Evolutionary conservation across 1,284 basidiomycete genomes (phyloP).

Genomic region (Irpex sp.): DNA sequence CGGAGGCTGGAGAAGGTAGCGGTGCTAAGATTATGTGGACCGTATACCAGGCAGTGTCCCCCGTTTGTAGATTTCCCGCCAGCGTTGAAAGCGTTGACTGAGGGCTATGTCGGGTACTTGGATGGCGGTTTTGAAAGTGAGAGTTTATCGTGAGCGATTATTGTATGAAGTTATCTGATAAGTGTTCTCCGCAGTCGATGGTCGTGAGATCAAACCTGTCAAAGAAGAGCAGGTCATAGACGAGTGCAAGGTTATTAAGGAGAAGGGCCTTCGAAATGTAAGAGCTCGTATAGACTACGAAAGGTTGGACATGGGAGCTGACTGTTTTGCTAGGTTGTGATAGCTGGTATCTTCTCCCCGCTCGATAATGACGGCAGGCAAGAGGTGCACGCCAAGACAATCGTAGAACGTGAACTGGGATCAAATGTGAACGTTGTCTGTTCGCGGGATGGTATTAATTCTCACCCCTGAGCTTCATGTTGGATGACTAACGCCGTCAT

Average conservation of each 20-base stretch:
- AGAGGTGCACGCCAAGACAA: slow-evolving; percentile 40
- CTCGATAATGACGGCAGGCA: slow-evolving; percentile 42
- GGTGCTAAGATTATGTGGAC: slow-evolving; percentile 48
- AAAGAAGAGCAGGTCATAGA: slow-evolving; percentile 37
- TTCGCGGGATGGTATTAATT: slow-evolving; percentile 35
- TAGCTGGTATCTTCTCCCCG: slow-evolving; percentile 49
- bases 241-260: slow-evolving; percentile 37
- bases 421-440: slow-evolving; percentile 36
- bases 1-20: slow-evolving; percentile 47
- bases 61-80: slow-evolving; percentile 47
- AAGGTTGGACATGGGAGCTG: not conserved
- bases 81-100: slow-evolving; percentile 35
- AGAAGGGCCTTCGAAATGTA: slow-evolving; percentile 36
- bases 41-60: slow-evolving; percentile 37
- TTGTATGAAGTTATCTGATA: not conserved
- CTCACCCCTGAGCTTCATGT: not conserved
- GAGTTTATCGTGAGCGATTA: not conserved
- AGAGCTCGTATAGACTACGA: not conserved
- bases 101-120: slow-evolving; percentile 40
- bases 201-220: slow-evolving; percentile 39
- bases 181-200: slow-evolving; percentile 33
- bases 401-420: slow-evolving; percentile 36
- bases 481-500: not conserved
- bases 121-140: slow-evolving; percentile 47
- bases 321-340: slow-evolving; percentile 27